Evolutionary conservation across 768 basidiomycete species (phyloP), one percentile per base, ranked within the genome.

Genomic region (Trametes maxima): DNA sequence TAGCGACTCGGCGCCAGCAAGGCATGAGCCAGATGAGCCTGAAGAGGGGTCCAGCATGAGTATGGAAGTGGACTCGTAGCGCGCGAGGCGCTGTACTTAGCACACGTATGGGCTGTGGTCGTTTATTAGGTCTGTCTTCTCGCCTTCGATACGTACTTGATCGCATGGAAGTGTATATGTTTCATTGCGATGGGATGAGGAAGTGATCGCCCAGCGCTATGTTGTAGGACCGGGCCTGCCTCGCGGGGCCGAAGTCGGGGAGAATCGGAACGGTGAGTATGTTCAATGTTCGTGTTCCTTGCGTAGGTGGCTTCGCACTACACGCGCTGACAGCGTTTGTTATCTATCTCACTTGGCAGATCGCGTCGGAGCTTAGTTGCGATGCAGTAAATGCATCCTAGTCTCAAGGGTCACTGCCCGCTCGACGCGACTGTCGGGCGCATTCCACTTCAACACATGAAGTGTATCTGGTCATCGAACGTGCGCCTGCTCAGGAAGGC

Each of bases 31-130:
- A 5, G 59, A 49, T 16, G 61, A 57, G 13, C 42, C 48, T 16
- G 12, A 22, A 8, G 63, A 64, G 48, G 57, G 54, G 6, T 17
- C 57, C 53, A 54, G 59, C 33, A 63, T 57, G 46, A 65, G 64
- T 53, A 67, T 67, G 65, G 65, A 67, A 12, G 59, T 67, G 16
- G 65, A 67, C 49, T 67, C 65, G 46, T 67, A 58, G 48, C 40
- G 40, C 57, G 5, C n/a, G 25, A 13, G 17, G 48, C 42, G 37
- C 13, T n/a, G 22, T 39, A 5, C 0, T 4, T 22, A 17, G 40
- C 28, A 28, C 16, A 8, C 12, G 14, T 25, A 43, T 25, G 40
- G 40, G 22, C 22, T 47, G 46, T 47, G 13, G 6, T 43, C 17
- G 44, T n/a, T 36, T 25, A 8, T 14, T 21, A 55, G 33, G 44